Evolutionary conservation across 495 filamentous ascomycete species (phyloP), one percentile per base, ranked within the genome.

Genomic region (Xylaria acuta): DNA sequence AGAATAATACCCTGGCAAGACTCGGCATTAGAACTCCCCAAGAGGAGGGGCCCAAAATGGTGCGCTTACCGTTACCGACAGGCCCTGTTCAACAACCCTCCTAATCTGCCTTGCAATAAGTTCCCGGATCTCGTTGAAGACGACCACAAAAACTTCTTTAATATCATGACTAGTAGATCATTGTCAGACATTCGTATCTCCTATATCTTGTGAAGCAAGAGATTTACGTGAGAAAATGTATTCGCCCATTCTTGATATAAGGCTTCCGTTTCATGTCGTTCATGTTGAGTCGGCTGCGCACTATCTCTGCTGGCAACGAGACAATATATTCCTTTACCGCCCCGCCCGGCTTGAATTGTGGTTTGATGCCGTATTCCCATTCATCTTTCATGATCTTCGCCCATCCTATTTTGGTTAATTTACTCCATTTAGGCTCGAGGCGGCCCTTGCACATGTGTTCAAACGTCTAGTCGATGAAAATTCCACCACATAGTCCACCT

Each of bases 291-390:
- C 12, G 25, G 5, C 7, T 18, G 16, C 2, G 6, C 6, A 72
- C 67, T 25, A 71, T 64, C 41, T 75, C 74, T 0, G 69, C 60
- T 1, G 73, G 77, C 18, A 76, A 71, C 22, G 47, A 34, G 9
- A 75, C 71, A 20, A 36, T 53, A 49, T 74, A 77, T n/a, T 72
- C 65, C 7, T 59, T 67, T 5, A 40, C 60, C 0, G 41, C 43
- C 18, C 41, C 60, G 0, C 51, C 53, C 9, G 70, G 74, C 7
- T 30, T 74, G 58, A 75, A 79, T 6, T 70, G 68, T 30, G 73
- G 72, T 45, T 79, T 79, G 18, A 76, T 69, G 0, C 68, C 73
- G 11, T 71, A 64, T 36, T 80, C 78, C 78, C 78, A 78, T 38
- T 80, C 71, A 32, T 69, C 64, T 30, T 71, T 76, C 72, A 79